Conservation (phyloP, 176 grass and related monocot genomes). For the Puccinellia tenuiflora region DNA sequence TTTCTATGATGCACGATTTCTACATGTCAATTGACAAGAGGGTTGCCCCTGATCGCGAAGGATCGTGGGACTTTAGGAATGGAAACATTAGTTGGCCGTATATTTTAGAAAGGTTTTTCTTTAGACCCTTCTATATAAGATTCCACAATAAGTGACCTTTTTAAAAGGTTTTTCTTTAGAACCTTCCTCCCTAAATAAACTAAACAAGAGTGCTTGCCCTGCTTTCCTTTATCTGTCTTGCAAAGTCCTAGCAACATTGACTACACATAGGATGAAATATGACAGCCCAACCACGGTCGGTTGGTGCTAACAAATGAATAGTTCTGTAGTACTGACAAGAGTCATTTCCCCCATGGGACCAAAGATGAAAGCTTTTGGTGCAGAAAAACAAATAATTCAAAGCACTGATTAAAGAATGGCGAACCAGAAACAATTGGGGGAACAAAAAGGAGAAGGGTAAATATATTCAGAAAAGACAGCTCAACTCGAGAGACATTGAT, state of each 20-base stretch:
- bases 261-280: conserved; percentile 26
- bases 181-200: background rate
- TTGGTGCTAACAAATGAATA: background rate
- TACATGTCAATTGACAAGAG: background rate
- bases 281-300: conserved; percentile 28
- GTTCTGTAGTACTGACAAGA: background rate
- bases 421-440: background rate
- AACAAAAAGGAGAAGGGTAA: background rate
- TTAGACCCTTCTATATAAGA: background rate
- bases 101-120: too few species aligned
- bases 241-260: conserved; percentile 8
- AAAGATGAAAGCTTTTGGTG: background rate
- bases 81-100: background rate
- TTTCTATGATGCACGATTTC: background rate
- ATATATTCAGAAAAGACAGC: conserved; percentile 17
- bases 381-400: background rate
- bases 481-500: conserved; percentile 19
- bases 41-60: background rate
- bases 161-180: background rate
- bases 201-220: background rate
- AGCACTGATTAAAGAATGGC: background rate
- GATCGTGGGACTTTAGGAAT: background rate
- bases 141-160: background rate
- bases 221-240: background rate
- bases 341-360: conserved; percentile 5